phyloP scores from a whole-genome alignment of 768 basidiomycete genomes.

The Podaxis sp. region DNA sequence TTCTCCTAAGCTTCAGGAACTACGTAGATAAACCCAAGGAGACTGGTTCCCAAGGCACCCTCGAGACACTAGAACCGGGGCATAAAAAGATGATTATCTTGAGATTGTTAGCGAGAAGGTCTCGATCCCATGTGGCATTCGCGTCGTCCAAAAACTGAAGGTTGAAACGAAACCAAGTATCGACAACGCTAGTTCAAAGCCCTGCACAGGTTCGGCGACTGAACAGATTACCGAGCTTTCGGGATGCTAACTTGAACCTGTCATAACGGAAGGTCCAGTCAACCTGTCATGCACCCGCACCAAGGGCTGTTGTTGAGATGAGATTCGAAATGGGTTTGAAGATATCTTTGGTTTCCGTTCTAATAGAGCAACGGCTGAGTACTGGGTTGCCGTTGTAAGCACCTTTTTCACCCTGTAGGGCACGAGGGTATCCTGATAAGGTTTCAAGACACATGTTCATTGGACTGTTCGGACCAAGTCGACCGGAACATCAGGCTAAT shows the following conservation, averaged over 20 bases:
- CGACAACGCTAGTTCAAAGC: background rate
- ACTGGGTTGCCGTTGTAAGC: background rate
- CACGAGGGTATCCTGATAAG: constrained; percentile 3
- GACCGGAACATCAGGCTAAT: no score
- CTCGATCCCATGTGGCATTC: background rate
- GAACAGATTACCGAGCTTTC: background rate
- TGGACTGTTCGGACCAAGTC: background rate
- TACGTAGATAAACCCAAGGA: background rate
- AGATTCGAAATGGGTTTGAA: no score
- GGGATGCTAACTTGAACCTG: background rate
- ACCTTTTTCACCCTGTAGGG: background rate
- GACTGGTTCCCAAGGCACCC: background rate
- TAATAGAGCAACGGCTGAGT: background rate
- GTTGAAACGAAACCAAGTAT: background rate
- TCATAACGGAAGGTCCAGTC: background rate
- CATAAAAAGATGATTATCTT: background rate
- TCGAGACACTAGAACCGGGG: background rate
- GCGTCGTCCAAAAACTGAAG: background rate
- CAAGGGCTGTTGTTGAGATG: no score
- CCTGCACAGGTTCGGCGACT: background rate
- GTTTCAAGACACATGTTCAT: constrained; percentile 1
- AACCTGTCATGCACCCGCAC: no score
- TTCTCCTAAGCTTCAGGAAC: no score
- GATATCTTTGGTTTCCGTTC: no score
- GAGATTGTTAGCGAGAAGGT: background rate